These are phyloP conservation scores for Mucor velutinosus DNA, from an alignment of 371 early-diverging fungal species.

Conservation along the genomic window DNA sequence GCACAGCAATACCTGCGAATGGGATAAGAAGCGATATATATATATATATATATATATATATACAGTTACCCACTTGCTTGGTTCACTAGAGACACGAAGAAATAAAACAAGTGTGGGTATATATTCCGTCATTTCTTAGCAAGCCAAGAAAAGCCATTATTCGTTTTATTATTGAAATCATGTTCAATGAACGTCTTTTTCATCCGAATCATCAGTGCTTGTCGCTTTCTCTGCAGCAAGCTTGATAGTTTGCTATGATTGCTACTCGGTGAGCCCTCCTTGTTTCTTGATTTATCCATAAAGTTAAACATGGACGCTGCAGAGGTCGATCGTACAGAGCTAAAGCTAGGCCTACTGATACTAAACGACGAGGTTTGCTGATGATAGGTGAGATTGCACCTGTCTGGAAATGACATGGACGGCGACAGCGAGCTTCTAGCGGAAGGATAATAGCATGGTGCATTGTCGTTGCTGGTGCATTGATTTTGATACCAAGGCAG, in stretches of 20 bases:
- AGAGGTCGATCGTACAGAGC: conserved; percentile 8
- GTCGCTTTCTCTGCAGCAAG: conserved; percentile 13
- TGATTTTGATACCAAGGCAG: conserved; percentile 17
- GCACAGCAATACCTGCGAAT: not conserved
- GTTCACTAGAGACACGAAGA: not conserved
- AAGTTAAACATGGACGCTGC: conserved; percentile 1
- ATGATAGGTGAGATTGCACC: not conserved
- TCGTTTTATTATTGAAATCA: not conserved
- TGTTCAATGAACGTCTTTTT: conserved; percentile 6
- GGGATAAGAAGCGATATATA: not conserved
- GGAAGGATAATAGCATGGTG: not conserved
- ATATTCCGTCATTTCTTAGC: conserved; percentile 7
- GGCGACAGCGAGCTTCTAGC: conserved; percentile 9
- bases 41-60: not conserved
- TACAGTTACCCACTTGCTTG: not conserved
- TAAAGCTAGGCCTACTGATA: conserved; percentile 15
- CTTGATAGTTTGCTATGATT: not conserved
- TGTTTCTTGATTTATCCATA: not conserved
- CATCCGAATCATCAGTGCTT: conserved; percentile 15
- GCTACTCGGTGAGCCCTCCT: not conserved
- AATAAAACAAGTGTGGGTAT: not conserved
- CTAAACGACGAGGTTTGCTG: not conserved
- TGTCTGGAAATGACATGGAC: conserved; percentile 15
- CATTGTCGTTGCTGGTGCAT: not conserved
- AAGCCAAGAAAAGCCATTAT: conserved; percentile 13